Evolutionary conservation across 228 moss, liverwort and hornwort species (phyloP).

Genomic region (Sphagnum magellanicum): DNA sequence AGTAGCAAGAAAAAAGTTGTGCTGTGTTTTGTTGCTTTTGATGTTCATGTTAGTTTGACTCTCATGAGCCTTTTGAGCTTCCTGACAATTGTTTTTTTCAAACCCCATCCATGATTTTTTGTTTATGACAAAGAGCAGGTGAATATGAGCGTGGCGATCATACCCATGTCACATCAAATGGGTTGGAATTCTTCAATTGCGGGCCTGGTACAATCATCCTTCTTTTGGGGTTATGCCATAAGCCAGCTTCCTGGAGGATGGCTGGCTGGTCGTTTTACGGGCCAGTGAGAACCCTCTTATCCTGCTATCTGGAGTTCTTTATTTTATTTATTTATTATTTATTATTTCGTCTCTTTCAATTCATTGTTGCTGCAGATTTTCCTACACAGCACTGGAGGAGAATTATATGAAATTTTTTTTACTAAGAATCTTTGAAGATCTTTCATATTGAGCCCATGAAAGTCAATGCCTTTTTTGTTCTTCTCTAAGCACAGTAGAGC

Average conservation of each 20-base stretch:
- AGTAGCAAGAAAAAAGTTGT: no score
- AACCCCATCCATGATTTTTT: not conserved
- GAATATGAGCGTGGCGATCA: slow-evolving; percentile 98
- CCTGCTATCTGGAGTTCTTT: not conserved
- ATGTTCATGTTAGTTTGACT: not conserved
- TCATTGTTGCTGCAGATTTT: no score
- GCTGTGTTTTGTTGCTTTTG: not conserved
- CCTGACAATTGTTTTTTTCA: not conserved
- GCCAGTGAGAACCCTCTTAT: slow-evolving; percentile 43
- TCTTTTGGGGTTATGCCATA: slow-evolving; percentile 95
- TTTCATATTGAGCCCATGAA: no score
- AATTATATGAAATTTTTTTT: no score
- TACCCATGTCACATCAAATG: slow-evolving; percentile 87
- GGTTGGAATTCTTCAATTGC: slow-evolving; percentile 88
- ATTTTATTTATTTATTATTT: no score
- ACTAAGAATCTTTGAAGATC: no score
- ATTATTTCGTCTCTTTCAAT: no score
- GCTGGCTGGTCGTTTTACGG: slow-evolving; percentile 76
- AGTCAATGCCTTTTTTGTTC: no score
- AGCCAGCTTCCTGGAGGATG: slow-evolving; percentile 98
- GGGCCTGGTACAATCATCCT: slow-evolving; percentile 91
- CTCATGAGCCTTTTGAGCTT: no score
- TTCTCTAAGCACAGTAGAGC: no score
- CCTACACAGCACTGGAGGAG: no score
- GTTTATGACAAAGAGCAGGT: slow-evolving; percentile 37